phyloP scores from a whole-genome alignment of 768 basidiomycete species.

The Phanerochaete sordida region DNA sequence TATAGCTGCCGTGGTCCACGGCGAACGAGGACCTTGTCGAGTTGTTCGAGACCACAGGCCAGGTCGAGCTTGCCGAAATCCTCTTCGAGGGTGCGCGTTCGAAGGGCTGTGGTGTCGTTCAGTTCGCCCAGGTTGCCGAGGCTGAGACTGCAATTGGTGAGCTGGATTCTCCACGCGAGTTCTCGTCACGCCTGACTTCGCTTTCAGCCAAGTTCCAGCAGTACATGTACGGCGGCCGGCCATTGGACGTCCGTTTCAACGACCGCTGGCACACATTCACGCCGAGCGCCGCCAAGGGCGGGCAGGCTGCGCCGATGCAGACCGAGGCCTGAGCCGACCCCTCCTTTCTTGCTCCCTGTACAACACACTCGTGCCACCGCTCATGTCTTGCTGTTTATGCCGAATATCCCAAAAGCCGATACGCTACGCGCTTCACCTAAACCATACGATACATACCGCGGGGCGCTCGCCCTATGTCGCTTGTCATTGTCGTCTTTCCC shows the following conservation, averaged over 20 bases:
- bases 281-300: constrained; percentile 84
- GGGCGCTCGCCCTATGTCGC: not conserved
- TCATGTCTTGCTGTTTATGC: not conserved
- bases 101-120: constrained; percentile 94
- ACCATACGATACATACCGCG: not conserved
- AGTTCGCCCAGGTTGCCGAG: constrained; percentile 83
- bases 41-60: constrained; percentile 95
- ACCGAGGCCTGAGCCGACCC: constrained; percentile 36
- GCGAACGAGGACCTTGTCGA: constrained; percentile 98
- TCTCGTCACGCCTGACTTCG: not conserved
- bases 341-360: not conserved
- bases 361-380: not conserved
- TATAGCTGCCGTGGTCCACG: constrained; percentile 95
- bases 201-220: constrained; percentile 84
- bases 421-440: not conserved
- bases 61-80: constrained; percentile 93
- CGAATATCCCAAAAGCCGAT: not conserved
- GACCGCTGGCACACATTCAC: constrained; percentile 95
- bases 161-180: not conserved
- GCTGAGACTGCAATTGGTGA: constrained; percentile 92
- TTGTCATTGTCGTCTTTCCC: not conserved
- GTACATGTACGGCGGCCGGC: constrained; percentile 93
- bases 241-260: constrained; percentile 93
- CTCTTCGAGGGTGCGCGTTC: constrained; percentile 89
- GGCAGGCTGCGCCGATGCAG: constrained; percentile 65